Evolutionary conservation across 495 filamentous ascomycete species (phyloP), one percentile per base, ranked within the genome.

Genomic region (Xylaria telfairii): DNA sequence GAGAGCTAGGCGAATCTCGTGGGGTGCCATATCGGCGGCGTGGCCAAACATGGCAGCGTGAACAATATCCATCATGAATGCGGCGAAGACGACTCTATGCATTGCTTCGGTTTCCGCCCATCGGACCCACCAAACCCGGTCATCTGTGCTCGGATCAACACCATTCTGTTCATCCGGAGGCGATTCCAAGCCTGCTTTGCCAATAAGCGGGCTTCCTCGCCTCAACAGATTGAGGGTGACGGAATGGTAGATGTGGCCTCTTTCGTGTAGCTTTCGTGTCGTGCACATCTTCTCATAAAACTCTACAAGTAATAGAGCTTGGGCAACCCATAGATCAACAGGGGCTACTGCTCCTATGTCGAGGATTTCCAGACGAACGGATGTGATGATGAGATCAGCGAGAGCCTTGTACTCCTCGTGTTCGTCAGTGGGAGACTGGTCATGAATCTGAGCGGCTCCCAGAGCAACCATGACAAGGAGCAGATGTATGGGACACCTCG

Each of bases 11-110:
- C 93, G 90, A 77, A 99, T 92, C 80, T 99, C 96, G 79, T 97
- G 94, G 3, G 96, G 94, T 4, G 95, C 94, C 94, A 98, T 97
- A 60, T 95, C 94, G 3, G 94, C 95, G 1, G 93, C 92, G 78
- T 99, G 96, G 0, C 96, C 96, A 74, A 98, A 99, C 92, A 99
- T 97, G 21, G 93, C 97, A 12, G 95, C 94, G 78, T 99, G 96
- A 15, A 93, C 92, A 10, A 94, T 93, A 77, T 99, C 96, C 73
- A 97, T 88, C 70, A 98, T 93, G 78, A 98, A 99, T 3, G 96
- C 95, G 1, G 92, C 96, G 82, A 98, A 99, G 0, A 95, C 96
- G 1, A 92, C 93, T 47, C 96, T 89, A 62, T 94, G 89, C 67
- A 95, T 97, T 2, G 95, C 92, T 78, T 99, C 96, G 7, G 93